Base-by-base conservation (phyloP, 2,329 filamentous ascomycete species). In the Orbilia quercus region DNA sequence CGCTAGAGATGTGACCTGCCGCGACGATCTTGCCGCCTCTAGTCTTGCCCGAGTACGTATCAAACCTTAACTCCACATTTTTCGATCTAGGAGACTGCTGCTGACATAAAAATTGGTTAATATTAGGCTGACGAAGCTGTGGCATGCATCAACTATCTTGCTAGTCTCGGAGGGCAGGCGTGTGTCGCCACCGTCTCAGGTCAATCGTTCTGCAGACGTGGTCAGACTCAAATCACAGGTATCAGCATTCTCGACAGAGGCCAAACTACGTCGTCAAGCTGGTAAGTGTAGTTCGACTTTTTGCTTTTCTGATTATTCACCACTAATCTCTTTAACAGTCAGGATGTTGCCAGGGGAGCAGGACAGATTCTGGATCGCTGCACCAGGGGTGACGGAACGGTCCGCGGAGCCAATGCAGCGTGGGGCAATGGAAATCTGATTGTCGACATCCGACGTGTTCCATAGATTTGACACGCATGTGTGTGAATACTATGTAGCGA, bases 351-450 rank as follows among this genome's bases (percentile, higher is more conserved):
- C 42, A 44, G 58, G 14, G 58, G 58, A 42, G 58, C 58, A 3
- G 58, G 58, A 11, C 58, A 51, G 16, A 62, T 62, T 28, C 1
- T 62, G 22, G 58, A 62, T 28, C 58, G 58, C 14, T 62, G 58
- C 45, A 62, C 28, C 14, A 62, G 58, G 51, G 58, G 44, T 50
- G 58, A 62, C 28, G 58, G 58, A 7, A 62, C 58, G n/a, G 58
- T 62, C n/a, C 48, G 58, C 18, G 58, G 58, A 16, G 58, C 58
- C 16, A 62, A 62, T 14, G 11, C 28, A 28, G 58, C 58, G 6
- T 62, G 44, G 44, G 58, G 58, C 34, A 62, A 62, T 20, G 58
- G 58, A 18, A 62, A 62, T 28, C 20, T 62, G 44, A n/a, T 62
- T 11, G 58, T 62, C 34, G 58, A 62, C 23, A 62, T 62, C 25